A percentile compares a stretch with the other conserved stretches of the same genome.
Conservation (phyloP, 495 filamentous ascomycete species). For the Lindgomyces ingoldianus region DNA sequence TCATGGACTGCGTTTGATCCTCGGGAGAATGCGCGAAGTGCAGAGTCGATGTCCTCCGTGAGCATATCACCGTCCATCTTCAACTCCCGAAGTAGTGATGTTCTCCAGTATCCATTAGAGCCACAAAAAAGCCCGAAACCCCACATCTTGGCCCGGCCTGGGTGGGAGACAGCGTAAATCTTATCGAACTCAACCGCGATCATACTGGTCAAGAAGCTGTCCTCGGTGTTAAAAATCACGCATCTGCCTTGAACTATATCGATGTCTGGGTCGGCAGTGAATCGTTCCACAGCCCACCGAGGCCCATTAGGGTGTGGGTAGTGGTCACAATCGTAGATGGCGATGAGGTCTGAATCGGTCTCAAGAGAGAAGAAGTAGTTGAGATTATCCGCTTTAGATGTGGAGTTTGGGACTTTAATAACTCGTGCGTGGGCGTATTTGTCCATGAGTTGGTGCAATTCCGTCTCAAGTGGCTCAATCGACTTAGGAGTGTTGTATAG, state of each 20-base stretch:
- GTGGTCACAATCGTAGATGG: constrained; percentile 50
- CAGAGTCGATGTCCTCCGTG: constrained; percentile 50
- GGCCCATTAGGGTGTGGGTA: constrained; percentile 47
- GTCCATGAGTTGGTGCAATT: constrained; percentile 36
- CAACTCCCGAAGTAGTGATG: constrained; percentile 42
- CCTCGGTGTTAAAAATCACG: constrained; percentile 46
- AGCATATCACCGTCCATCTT: constrained; percentile 49
- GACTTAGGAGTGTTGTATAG: constrained; percentile 48
- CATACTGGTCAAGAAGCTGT: constrained; percentile 43
- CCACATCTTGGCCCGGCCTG: constrained; percentile 45
- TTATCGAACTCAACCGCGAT: constrained; percentile 50
- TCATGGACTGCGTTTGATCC: constrained; percentile 45
- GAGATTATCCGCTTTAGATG: constrained; percentile 49
- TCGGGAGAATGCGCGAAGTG: constrained; percentile 42
- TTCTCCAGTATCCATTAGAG: constrained; percentile 48
- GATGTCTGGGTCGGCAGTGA: constrained; percentile 39
- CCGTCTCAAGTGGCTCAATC: constrained; percentile 45
- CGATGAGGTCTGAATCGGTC: constrained; percentile 44
- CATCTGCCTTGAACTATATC: constrained; percentile 50
- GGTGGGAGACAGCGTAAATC: constrained; percentile 50
- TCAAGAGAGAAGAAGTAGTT: constrained; percentile 47
- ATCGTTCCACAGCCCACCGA: constrained; percentile 48
- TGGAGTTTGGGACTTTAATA: constrained; percentile 47
- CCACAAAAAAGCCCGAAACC: constrained; percentile 49
- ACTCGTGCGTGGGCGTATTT: constrained; percentile 40